Conservation (phyloP, 768 basidiomycete genomes). For the Lactarius hatsudake region DNA sequence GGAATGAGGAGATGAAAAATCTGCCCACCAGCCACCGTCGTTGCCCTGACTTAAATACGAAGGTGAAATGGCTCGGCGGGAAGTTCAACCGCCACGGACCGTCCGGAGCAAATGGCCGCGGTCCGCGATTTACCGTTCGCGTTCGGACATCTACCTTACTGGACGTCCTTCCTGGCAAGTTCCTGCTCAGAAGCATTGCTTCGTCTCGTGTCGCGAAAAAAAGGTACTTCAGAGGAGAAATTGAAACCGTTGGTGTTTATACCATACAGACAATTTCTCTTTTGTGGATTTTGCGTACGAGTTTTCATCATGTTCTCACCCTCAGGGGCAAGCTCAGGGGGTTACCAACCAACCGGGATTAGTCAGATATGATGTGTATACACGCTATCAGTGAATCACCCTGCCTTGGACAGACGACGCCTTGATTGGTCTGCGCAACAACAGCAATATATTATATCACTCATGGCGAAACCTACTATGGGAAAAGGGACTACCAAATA, state of each 20-base stretch:
- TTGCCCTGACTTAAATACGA: background rate
- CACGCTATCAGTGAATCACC: background rate
- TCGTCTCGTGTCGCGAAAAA: background rate
- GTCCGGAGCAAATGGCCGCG: conserved; percentile 8
- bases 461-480: background rate
- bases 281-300: no score
- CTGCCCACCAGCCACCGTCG: background rate
- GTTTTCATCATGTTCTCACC: no score
- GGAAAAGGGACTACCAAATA: background rate
- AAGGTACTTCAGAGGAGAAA: no score
- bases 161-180: no score
- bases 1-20: conserved; percentile 13
- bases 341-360: background rate
- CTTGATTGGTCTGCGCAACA: background rate
- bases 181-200: background rate
- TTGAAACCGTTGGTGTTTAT: no score
- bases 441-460: background rate
- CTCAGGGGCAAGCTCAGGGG: no score
- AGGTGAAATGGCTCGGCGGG: background rate
- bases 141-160: no score
- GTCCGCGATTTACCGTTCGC: background rate
- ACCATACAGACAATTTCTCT: no score
- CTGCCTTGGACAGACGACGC: background rate
- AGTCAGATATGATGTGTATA: background rate
- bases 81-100: background rate